Evolutionary conservation across 2,329 filamentous ascomycete species (phyloP).

Genomic region (Paecilomyces variotii): DNA sequence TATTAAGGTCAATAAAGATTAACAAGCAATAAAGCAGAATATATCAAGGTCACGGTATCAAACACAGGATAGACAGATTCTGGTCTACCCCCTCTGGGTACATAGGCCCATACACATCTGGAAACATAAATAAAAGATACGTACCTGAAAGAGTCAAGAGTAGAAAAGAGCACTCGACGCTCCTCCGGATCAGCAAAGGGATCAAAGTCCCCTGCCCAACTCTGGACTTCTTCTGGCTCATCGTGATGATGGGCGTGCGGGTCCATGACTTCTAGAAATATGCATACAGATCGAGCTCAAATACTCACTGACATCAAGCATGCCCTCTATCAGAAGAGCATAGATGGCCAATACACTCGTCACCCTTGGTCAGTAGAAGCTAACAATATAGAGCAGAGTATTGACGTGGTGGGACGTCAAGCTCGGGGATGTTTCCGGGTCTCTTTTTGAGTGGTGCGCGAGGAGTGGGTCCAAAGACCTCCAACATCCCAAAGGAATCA

Average conservation of each 20-base stretch:
- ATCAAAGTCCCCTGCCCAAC: constrained; percentile 57
- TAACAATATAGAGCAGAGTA: background rate
- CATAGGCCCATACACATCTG: constrained; percentile 1
- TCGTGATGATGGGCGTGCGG: constrained; percentile 5
- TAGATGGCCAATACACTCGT: background rate
- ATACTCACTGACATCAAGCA: background rate
- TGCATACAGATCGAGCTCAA: background rate
- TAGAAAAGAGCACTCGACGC: constrained; percentile 66
- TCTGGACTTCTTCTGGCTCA: constrained; percentile 11
- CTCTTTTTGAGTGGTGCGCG: background rate
- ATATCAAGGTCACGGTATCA: no score
- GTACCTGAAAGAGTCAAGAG: constrained; percentile 84
- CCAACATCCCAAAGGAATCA: background rate
- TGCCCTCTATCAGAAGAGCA: background rate
- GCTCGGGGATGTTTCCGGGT: background rate
- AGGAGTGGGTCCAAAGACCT: constrained; percentile 4
- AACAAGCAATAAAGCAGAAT: no score
- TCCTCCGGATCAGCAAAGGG: constrained; percentile 71
- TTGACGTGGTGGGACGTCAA: background rate
- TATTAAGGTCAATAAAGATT: background rate
- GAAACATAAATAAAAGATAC: constrained; percentile 25
- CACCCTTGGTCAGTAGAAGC: background rate
- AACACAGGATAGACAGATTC: no score
- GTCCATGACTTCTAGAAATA: background rate
- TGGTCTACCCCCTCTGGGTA: no score